Evolutionary conservation across 2,329 filamentous ascomycete species (phyloP).

Genomic region (Colletotrichum tamarilloi): DNA sequence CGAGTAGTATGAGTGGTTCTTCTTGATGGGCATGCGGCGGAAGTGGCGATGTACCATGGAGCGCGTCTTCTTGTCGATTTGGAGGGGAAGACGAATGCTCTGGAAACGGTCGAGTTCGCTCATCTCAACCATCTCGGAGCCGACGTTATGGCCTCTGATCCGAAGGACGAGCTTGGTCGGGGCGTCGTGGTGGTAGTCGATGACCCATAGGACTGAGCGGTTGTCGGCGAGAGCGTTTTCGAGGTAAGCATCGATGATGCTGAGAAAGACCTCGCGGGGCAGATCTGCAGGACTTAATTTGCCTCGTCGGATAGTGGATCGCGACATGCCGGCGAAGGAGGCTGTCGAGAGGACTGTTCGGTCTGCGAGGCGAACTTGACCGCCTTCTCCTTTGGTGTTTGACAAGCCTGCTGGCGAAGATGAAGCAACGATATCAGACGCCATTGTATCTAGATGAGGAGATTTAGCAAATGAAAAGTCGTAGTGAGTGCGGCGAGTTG

Average conservation of each 20-base stretch:
- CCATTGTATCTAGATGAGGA: background rate
- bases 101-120: background rate
- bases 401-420: background rate
- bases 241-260: constrained; percentile 2
- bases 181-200: background rate
- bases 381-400: background rate
- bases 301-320: background rate
- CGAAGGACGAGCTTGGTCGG: background rate
- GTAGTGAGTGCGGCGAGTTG: background rate
- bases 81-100: background rate
- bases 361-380: background rate
- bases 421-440: background rate
- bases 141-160: background rate
- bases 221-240: background rate
- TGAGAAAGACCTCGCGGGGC: background rate
- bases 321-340: no score
- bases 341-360: no score
- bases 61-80: constrained; percentile 4
- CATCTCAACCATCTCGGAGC: background rate
- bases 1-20: background rate
- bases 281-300: background rate
- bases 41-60: constrained; percentile 10
- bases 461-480: background rate
- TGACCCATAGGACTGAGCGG: background rate
- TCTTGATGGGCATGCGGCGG: background rate